Conservation (phyloP, 169 alveolate genomes). For the Plasmodium cynomolgi region DNA sequence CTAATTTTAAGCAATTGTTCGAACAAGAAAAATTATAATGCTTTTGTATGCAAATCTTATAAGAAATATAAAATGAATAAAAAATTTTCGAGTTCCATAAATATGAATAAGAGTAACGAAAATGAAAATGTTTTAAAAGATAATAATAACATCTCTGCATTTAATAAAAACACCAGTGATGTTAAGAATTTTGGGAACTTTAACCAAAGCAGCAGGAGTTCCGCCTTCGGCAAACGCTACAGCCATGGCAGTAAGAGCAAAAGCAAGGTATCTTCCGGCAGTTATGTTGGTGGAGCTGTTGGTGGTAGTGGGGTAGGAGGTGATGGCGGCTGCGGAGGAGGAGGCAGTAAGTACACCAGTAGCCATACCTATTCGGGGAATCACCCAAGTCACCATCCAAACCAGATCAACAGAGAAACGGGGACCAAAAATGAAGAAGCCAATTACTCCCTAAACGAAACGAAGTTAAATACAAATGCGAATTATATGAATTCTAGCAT, state of each 20-base stretch:
- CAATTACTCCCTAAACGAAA: conserved; percentile 10
- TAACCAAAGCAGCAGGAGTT: conserved; percentile 34
- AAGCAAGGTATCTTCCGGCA: not conserved
- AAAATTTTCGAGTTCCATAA: conserved; percentile 45
- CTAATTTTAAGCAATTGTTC: conserved; percentile 23
- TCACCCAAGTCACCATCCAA: not conserved
- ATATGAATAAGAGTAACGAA: conserved; percentile 57
- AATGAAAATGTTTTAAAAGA: conserved; percentile 55
- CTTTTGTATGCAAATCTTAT: conserved; percentile 28
- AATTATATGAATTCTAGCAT: conserved; percentile 6
- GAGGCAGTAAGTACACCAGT: not conserved
- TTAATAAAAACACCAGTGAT: conserved; percentile 49
- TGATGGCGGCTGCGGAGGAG: not conserved
- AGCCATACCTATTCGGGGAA: not conserved
- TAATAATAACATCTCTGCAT: conserved; percentile 5
- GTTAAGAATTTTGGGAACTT: conserved; percentile 19
- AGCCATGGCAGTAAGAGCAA: not conserved
- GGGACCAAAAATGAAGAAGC: not conserved
- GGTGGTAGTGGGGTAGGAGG: not conserved
- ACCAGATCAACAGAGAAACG: conserved; percentile 12
- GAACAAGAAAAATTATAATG: conserved; percentile 50
- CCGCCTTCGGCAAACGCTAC: conserved; percentile 26
- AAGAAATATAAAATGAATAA: conserved; percentile 66
- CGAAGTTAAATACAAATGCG: conserved; percentile 46
- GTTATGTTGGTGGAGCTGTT: not conserved